phyloP scores from a whole-genome alignment of 371 early-diverging fungal species.

The Circinella umbellata region DNA sequence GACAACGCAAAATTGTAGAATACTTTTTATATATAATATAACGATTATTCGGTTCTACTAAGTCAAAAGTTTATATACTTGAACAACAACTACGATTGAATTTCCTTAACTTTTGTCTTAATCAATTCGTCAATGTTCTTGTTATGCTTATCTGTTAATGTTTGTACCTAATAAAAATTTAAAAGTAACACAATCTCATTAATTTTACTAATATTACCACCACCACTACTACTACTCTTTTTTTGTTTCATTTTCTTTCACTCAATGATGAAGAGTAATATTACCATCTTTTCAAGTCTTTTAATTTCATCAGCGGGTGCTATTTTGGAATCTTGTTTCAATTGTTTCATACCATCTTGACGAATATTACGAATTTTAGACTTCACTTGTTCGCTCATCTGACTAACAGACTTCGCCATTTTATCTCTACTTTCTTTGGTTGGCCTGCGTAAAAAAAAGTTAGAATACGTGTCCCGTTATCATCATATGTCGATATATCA shows the following conservation, averaged over 20 bases:
- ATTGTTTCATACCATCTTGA: constrained; percentile 76
- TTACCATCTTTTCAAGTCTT: constrained; percentile 66
- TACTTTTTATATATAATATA: too few species aligned
- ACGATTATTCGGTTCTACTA: too few species aligned
- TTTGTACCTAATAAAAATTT: too few species aligned
- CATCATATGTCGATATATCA: neutral
- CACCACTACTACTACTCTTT: too few species aligned
- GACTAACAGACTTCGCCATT: constrained; percentile 69
- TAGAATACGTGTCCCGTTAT: too few species aligned
- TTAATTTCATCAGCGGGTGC: constrained; percentile 65
- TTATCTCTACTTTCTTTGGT: constrained; percentile 84
- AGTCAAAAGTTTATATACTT: too few species aligned
- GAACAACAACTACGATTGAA: constrained; percentile 38
- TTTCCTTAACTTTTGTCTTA: constrained; percentile 77
- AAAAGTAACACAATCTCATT: constrained; percentile 6
- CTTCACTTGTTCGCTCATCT: constrained; percentile 74
- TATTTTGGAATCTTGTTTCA: constrained; percentile 71
- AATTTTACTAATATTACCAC: neutral
- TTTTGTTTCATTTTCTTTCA: neutral
- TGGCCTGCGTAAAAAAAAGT: constrained; percentile 44
- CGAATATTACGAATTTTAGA: constrained; percentile 70
- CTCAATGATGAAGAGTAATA: neutral
- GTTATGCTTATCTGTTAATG: constrained; percentile 71
- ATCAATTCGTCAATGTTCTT: constrained; percentile 71
- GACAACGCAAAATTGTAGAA: too few species aligned